Conservation (phyloP, 2,329 filamentous ascomycete genomes). For the Sporothrix curviconia region DNA sequence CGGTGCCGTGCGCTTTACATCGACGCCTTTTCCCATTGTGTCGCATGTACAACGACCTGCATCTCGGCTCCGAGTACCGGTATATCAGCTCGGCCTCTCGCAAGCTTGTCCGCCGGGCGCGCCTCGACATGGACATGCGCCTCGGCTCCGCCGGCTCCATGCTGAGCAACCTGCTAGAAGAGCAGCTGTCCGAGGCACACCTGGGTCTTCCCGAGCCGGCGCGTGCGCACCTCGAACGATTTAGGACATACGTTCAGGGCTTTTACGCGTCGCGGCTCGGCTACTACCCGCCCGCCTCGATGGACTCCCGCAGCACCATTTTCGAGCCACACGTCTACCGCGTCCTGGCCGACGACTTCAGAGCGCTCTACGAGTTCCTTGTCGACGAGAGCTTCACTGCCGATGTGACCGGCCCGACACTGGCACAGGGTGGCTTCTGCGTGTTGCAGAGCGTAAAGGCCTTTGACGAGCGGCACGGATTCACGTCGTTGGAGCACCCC, state of each 20-base stretch:
- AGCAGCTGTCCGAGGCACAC: slow-evolving; percentile 60
- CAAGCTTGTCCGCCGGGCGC: slow-evolving; percentile 57
- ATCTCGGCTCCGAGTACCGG: slow-evolving; percentile 53
- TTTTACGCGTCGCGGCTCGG: slow-evolving; percentile 64
- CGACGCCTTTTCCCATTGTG: slow-evolving; percentile 69
- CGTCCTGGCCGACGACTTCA: slow-evolving; percentile 63
- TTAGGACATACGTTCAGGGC: slow-evolving; percentile 60
- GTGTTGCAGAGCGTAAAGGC: slow-evolving; percentile 60
- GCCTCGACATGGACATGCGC: slow-evolving; percentile 58
- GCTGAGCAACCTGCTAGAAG: slow-evolving; percentile 61
- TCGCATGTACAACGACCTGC: slow-evolving; percentile 62
- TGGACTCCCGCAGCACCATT: slow-evolving; percentile 34
- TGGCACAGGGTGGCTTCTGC: slow-evolving; percentile 61
- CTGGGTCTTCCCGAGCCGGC: slow-evolving; percentile 57
- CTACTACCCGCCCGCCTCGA: slow-evolving; percentile 59
- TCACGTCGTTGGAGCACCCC: slow-evolving; percentile 54
- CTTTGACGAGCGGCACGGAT: slow-evolving; percentile 58
- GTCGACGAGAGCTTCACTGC: slow-evolving; percentile 54
- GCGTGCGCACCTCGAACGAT: slow-evolving; percentile 63
- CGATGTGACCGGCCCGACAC: slow-evolving; percentile 43
- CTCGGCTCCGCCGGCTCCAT: slow-evolving; percentile 52
- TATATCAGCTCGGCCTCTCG: slow-evolving; percentile 48
- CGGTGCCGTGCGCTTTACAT: slow-evolving; percentile 60
- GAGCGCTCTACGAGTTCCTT: slow-evolving; percentile 62
- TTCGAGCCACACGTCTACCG: slow-evolving; percentile 54